Evolutionary conservation across 371 early-diverging fungal genomes (phyloP).

Genomic region (Mucor racemosus): DNA sequence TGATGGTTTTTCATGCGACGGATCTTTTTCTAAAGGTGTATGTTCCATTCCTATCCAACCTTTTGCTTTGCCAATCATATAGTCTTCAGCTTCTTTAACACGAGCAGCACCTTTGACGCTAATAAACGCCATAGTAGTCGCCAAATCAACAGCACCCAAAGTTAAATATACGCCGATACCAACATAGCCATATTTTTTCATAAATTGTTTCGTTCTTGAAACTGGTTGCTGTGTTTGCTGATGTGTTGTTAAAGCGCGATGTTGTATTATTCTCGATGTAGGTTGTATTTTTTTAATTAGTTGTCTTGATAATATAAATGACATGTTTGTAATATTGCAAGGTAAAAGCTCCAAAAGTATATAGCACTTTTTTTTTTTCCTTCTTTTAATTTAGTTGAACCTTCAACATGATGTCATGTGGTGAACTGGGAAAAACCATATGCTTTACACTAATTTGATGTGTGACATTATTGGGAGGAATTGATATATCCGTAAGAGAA

Average conservation of each 20-base stretch:
- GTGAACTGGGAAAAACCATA: background rate
- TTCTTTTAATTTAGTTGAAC: background rate
- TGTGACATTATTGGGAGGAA: background rate
- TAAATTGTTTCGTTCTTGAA: conserved; percentile 22
- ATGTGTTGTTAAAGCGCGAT: background rate
- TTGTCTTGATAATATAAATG: background rate
- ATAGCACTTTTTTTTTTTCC: background rate
- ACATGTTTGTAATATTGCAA: background rate
- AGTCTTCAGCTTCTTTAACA: conserved; percentile 41
- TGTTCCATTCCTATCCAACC: conserved; percentile 19
- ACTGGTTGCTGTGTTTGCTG: background rate
- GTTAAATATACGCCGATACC: conserved; percentile 49
- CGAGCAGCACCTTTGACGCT: conserved; percentile 42
- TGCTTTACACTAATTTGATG: background rate
- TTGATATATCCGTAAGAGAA: background rate
- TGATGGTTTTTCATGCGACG: conserved; percentile 33
- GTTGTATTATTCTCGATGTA: background rate
- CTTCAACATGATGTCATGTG: conserved; percentile 7
- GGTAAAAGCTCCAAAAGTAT: background rate
- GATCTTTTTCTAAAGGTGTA: conserved; percentile 8
- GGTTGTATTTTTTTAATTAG: background rate
- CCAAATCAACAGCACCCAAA: conserved; percentile 41
- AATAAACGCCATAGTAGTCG: conserved; percentile 38
- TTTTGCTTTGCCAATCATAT: conserved; percentile 25
- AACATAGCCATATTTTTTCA: conserved; percentile 50